phyloP scores from a whole-genome alignment of 192 early-diverging fungal species.

The Backusella macrospora region DNA sequence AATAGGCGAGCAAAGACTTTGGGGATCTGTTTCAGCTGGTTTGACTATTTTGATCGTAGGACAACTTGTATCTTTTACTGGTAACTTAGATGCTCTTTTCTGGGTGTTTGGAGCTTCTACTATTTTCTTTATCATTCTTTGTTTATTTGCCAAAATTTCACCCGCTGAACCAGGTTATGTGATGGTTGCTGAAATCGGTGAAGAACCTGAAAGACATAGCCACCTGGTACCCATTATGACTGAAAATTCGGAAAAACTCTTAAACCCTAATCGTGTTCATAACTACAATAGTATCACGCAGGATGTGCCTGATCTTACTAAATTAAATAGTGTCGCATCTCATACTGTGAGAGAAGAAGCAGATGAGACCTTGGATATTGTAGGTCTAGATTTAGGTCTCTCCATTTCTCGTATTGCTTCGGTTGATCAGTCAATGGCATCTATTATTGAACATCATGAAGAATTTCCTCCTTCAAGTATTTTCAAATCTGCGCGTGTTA shows the following conservation, averaged over 20 bases:
- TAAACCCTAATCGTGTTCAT: background rate
- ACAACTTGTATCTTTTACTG: conserved; percentile 18
- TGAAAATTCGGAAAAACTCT: conserved; percentile 5
- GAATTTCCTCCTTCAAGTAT: background rate
- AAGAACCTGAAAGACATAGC: background rate
- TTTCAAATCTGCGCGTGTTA: conserved; percentile 23
- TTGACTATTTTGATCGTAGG: conserved; percentile 27
- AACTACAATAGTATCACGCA: background rate
- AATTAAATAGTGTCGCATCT: conserved; percentile 22
- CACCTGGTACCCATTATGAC: background rate
- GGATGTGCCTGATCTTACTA: conserved; percentile 10
- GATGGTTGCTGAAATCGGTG: background rate
- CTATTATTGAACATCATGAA: background rate
- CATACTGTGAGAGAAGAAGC: conserved; percentile 26
- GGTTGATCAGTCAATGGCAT: conserved; percentile 23
- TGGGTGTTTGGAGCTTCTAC: conserved; percentile 32
- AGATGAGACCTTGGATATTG: conserved; percentile 24
- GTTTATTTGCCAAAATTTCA: conserved; percentile 23
- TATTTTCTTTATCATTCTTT: conserved; percentile 21
- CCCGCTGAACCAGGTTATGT: background rate
- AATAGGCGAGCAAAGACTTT: conserved; percentile 40
- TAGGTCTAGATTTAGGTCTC: conserved; percentile 27
- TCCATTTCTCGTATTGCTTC: conserved; percentile 22
- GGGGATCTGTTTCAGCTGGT: conserved; percentile 41
- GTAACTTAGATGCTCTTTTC: conserved; percentile 31